Base-by-base conservation (phyloP, 345 rosid genomes). In the Murraya paniculata region DNA sequence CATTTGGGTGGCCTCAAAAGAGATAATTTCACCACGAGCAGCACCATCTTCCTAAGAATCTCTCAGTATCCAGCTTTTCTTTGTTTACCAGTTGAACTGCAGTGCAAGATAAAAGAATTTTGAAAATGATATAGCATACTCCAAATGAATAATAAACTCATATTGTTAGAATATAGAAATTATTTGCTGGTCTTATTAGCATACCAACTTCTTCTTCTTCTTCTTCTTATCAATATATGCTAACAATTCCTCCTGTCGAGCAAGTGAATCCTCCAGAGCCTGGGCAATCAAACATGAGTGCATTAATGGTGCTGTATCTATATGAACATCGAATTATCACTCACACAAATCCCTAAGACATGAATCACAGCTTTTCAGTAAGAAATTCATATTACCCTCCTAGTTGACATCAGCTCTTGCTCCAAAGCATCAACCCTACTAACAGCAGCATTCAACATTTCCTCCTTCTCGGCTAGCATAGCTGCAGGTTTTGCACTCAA, bases 161-260 rank as follows among this genome's bases (percentile, higher is more conserved):
- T 66, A 72, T 10, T 22, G 30, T 6, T 58, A 35, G 4, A 64
- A 24, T 57, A 39, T 74, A 66, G 16, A 24, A 16, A 72, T 35
- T 35, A 8, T 4, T 30, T 35, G 35, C 39, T 64, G 62, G 77
- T 56, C 77, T 72, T 30, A 14, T 72, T 38, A 11, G 53, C 81
- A 13, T 79, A 90, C 93, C 81, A 86, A 77, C 88, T 90, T 93
- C 89, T 90, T 94, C 85, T 90, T 93, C 83, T 90, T 93, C 86
- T 91, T 93, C 88, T 95, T 95, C 72, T 92, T 92, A 56, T 93
- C 95, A 24, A 95, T 80, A 83, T 92, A 93, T 18, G 92, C 93
- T 55, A 88, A 48, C 6, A 95, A 88, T 77, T 95, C 97, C 73
- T 89, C 92, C 71, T 92, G 98, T 67, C 84, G 90, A 38, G 88